Evolutionary conservation across 2,329 filamentous ascomycete genomes (phyloP).

Genomic region (Aspergillus carbonarius): DNA sequence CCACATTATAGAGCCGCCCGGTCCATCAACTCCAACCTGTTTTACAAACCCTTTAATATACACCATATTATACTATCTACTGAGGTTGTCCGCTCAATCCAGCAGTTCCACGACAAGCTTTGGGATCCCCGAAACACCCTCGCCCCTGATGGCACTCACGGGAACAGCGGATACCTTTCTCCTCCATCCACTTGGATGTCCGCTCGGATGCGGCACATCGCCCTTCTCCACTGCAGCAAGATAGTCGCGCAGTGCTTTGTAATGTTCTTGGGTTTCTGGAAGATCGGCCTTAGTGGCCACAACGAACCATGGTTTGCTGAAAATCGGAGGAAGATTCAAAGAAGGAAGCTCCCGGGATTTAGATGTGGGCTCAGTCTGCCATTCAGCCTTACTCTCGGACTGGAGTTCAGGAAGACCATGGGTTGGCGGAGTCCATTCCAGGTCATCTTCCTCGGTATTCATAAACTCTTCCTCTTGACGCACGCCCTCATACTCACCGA

Average conservation of each 20-base stretch:
- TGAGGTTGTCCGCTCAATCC: constrained; percentile 23
- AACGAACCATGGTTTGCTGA: constrained; percentile 95
- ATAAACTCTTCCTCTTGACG: constrained; percentile 70
- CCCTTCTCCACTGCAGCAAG: constrained; percentile 65
- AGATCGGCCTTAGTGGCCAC: constrained; percentile 91
- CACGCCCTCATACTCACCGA: constrained; percentile 80
- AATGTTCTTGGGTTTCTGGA: constrained; percentile 75
- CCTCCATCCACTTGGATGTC: constrained; percentile 63
- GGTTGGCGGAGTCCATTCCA: constrained; percentile 49
- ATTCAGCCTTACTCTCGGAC: constrained; percentile 4
- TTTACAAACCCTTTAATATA: constrained; percentile 3
- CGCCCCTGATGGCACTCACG: constrained; percentile 82
- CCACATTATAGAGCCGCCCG: not conserved
- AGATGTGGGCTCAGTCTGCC: constrained; percentile 6
- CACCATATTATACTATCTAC: not conserved
- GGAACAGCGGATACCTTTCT: constrained; percentile 66
- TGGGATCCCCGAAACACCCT: constrained; percentile 67
- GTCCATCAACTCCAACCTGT: not conserved
- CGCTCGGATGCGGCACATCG: constrained; percentile 71
- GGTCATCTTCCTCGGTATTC: constrained; percentile 61
- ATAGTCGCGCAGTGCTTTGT: constrained; percentile 66
- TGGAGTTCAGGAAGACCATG: constrained; percentile 25
- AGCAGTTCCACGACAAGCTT: constrained; percentile 43
- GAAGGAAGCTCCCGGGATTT: constrained; percentile 40
- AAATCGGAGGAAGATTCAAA: constrained; percentile 66